Conservation (phyloP, 2,329 filamentous ascomycete genomes). For the Alternaria brassicicola region DNA sequence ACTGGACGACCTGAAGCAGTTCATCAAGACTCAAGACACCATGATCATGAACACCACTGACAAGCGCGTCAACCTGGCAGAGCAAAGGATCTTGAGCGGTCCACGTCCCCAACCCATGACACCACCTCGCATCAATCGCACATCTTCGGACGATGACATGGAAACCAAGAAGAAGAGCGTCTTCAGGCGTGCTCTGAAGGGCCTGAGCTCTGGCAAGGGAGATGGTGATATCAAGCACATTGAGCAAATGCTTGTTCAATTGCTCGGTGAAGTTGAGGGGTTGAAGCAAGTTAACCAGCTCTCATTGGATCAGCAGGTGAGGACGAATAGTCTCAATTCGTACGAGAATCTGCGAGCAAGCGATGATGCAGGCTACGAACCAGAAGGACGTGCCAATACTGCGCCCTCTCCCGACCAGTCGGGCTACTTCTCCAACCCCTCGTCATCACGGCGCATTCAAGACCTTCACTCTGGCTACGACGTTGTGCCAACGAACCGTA, state of each 20-base stretch:
- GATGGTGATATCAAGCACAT: slow-evolving; percentile 87
- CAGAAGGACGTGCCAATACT: slow-evolving; percentile 78
- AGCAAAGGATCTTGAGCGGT: slow-evolving; percentile 81
- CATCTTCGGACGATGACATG: slow-evolving; percentile 60
- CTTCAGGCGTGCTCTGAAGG: slow-evolving; percentile 92
- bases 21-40: slow-evolving; percentile 88
- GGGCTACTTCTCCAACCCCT: slow-evolving; percentile 71
- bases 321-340: slow-evolving; percentile 64
- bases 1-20: slow-evolving; percentile 92
- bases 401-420: slow-evolving; percentile 77
- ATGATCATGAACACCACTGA: slow-evolving; percentile 87
- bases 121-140: slow-evolving; percentile 63
- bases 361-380: slow-evolving; percentile 77
- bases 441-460: slow-evolving; percentile 52
- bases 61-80: slow-evolving; percentile 83
- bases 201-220: slow-evolving; percentile 78
- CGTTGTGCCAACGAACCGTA: slow-evolving; percentile 70
- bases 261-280: slow-evolving; percentile 87
- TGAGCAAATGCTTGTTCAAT: slow-evolving; percentile 72
- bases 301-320: slow-evolving; percentile 40
- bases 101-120: slow-evolving; percentile 73
- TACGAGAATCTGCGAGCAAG: slow-evolving; percentile 74
- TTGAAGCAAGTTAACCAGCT: slow-evolving; percentile 52
- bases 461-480: slow-evolving; percentile 58
- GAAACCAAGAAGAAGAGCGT: slow-evolving; percentile 86